phyloP scores from a whole-genome alignment of 2,329 filamentous ascomycete genomes.

The Microcyclospora tardicrescens region DNA sequence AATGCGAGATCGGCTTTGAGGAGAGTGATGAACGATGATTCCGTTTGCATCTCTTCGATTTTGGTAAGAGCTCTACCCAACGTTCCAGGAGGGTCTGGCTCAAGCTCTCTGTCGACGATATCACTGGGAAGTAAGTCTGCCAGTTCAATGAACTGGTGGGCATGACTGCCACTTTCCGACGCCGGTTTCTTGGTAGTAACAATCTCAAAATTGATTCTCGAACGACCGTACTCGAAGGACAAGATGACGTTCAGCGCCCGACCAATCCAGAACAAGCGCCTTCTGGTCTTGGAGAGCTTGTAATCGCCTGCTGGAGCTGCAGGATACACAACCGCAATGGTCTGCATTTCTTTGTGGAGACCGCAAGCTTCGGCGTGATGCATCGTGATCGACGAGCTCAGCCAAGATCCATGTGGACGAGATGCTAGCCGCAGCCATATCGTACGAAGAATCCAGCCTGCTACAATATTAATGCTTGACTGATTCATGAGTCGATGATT shows the following conservation, averaged over 20 bases:
- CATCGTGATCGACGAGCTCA: conserved; percentile 46
- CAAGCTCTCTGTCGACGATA: conserved; percentile 21
- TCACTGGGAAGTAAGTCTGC: conserved; percentile 23
- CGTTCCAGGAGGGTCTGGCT: conserved; percentile 24
- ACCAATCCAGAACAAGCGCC: conserved; percentile 35
- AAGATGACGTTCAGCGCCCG: conserved; percentile 46
- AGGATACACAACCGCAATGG: conserved; percentile 23
- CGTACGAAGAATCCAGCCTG: conserved; percentile 41
- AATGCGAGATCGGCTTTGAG: conserved; percentile 40
- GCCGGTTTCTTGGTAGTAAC: conserved; percentile 26
- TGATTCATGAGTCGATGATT: conserved; percentile 1
- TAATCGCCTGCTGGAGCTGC: conserved; percentile 17
- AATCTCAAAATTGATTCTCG: conserved; percentile 37
- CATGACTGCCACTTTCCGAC: conserved; percentile 15
- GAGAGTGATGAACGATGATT: conserved; percentile 29
- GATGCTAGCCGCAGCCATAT: conserved; percentile 42
- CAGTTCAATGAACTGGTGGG: conserved; percentile 21
- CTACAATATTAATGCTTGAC: conserved; percentile 25
- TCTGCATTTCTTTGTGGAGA: conserved; percentile 31
- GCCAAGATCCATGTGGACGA: conserved; percentile 42
- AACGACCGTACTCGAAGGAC: conserved; percentile 45
- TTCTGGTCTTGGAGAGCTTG: conserved; percentile 18
- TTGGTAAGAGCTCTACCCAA: conserved; percentile 19
- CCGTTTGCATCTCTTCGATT: conserved; percentile 20
- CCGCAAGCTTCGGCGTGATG: conserved; percentile 44